phyloP scores from a whole-genome alignment of 495 filamentous ascomycete genomes.

The Penicillium atrosanguineum region DNA sequence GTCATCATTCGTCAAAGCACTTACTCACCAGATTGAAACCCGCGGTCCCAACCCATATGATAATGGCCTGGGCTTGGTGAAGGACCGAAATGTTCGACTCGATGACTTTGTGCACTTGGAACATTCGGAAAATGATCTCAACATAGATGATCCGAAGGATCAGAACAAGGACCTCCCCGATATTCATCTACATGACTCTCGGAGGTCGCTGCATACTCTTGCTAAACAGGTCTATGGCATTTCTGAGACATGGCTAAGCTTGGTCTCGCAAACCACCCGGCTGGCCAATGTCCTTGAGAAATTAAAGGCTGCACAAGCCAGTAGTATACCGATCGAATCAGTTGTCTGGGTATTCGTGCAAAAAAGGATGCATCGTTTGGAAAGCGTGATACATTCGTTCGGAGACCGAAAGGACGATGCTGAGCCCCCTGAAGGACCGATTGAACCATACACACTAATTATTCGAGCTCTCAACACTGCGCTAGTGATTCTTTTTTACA shows the following conservation, averaged over 20 bases:
- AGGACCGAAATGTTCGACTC: slow-evolving; percentile 7
- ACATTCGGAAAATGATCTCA: slow-evolving; percentile 24
- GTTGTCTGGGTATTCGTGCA: slow-evolving; percentile 22
- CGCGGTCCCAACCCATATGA: not conserved
- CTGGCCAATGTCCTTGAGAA: slow-evolving; percentile 30
- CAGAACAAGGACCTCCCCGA: slow-evolving; percentile 17
- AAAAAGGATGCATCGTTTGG: slow-evolving; percentile 18
- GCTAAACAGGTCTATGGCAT: slow-evolving; percentile 26
- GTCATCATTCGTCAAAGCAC: slow-evolving; percentile 11
- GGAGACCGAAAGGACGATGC: not conserved
- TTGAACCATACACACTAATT: slow-evolving; percentile 2
- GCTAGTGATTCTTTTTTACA: slow-evolving; percentile 31
- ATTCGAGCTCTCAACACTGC: slow-evolving; percentile 22
- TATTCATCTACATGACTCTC: slow-evolving; percentile 28
- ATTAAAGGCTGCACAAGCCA: slow-evolving; percentile 10
- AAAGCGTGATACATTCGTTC: slow-evolving; percentile 26
- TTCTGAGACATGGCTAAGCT: slow-evolving; percentile 30
- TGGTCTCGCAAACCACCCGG: slow-evolving; percentile 28
- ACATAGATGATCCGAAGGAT: slow-evolving; percentile 28
- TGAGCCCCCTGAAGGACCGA: not conserved
- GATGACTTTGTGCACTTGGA: slow-evolving; percentile 27
- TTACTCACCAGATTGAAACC: slow-evolving; percentile 11
- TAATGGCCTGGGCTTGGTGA: not conserved
- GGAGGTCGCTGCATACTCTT: slow-evolving; percentile 17
- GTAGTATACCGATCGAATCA: slow-evolving; percentile 3